These are phyloP conservation scores for Pythium phragmiticola DNA, from an alignment of 352 stramenopile genomes.

Conservation along the genomic window DNA sequence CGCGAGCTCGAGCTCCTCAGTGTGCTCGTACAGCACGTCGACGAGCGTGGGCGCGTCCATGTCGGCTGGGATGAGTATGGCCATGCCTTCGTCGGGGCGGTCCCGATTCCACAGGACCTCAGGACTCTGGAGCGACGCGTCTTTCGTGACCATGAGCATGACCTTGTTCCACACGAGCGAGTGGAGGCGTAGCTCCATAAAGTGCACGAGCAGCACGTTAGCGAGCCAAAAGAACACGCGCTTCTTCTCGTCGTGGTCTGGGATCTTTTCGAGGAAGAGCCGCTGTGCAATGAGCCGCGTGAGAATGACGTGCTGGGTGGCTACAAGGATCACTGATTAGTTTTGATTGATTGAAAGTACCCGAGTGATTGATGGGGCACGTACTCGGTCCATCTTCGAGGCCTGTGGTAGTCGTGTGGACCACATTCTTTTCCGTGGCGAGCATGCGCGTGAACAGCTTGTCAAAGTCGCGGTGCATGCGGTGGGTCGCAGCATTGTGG, in stretches of 20 bases:
- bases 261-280: constrained; percentile 61
- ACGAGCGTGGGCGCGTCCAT: constrained; percentile 54
- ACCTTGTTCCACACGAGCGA: constrained; percentile 86
- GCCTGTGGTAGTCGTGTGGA: constrained; percentile 66
- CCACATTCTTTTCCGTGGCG: constrained; percentile 71
- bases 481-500: constrained; percentile 45
- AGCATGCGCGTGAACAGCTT: constrained; percentile 62
- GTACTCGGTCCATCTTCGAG: constrained; percentile 56
- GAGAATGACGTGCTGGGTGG: constrained; percentile 59
- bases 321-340: constrained; percentile 1
- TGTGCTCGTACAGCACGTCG: constrained; percentile 60
- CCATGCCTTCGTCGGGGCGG: constrained; percentile 61
- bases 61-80: constrained; percentile 59
- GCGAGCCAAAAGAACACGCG: constrained; percentile 77
- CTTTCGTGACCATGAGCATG: constrained; percentile 59
- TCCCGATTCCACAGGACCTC: constrained; percentile 57
- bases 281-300: constrained; percentile 58
- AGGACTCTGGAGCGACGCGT: constrained; percentile 31
- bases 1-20: constrained; percentile 60
- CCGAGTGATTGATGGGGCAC: neutral
- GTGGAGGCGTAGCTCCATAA: constrained; percentile 79
- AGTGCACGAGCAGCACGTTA: constrained; percentile 76
- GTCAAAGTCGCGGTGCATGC: constrained; percentile 54
- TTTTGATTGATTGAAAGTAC: neutral
- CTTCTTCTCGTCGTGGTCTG: constrained; percentile 46